Evolutionary conservation across 2,329 filamentous ascomycete species (phyloP).

Genomic region (Fusarium tanahbumbuense): DNA sequence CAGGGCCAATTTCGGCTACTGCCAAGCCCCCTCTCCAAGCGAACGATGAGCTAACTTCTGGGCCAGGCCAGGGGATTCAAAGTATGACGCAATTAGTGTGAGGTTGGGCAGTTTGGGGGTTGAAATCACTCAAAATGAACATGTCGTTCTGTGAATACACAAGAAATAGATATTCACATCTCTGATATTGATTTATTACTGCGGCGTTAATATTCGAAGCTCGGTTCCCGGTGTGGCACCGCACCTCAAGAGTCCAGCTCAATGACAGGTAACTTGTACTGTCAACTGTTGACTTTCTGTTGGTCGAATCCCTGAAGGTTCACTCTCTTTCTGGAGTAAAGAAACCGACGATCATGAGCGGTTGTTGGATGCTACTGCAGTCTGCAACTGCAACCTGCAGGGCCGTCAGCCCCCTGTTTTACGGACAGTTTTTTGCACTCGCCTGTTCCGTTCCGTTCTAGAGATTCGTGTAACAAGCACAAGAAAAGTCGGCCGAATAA

Average conservation of each 20-base stretch:
- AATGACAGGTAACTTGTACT: conserved; percentile 13
- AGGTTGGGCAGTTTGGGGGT: conserved; percentile 17
- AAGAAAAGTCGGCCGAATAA: conserved; percentile 34
- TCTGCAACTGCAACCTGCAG: conserved; percentile 6
- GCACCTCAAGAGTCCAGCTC: background rate
- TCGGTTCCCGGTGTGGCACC: conserved; percentile 15
- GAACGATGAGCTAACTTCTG: conserved; percentile 19
- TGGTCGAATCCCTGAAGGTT: conserved; percentile 1
- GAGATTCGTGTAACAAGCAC: conserved; percentile 22
- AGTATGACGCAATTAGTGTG: conserved; percentile 37
- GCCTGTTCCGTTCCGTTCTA: background rate
- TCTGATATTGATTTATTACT: conserved; percentile 1
- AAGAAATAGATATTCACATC: background rate
- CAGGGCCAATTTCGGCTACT: conserved; percentile 37
- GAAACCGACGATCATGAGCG: conserved; percentile 18
- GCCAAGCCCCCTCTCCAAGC: conserved; percentile 35
- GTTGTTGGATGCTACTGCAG: background rate
- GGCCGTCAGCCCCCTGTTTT: conserved; percentile 27
- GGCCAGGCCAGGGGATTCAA: conserved; percentile 22
- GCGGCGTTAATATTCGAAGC: conserved; percentile 20
- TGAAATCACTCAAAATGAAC: background rate
- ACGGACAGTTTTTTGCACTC: background rate
- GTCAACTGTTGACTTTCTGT: background rate
- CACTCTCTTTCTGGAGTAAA: background rate
- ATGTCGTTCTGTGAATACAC: conserved; percentile 3